Evolutionary conservation across 148 eudicot genomes (phyloP).

Genomic region (Vaccinium myrtillus): DNA sequence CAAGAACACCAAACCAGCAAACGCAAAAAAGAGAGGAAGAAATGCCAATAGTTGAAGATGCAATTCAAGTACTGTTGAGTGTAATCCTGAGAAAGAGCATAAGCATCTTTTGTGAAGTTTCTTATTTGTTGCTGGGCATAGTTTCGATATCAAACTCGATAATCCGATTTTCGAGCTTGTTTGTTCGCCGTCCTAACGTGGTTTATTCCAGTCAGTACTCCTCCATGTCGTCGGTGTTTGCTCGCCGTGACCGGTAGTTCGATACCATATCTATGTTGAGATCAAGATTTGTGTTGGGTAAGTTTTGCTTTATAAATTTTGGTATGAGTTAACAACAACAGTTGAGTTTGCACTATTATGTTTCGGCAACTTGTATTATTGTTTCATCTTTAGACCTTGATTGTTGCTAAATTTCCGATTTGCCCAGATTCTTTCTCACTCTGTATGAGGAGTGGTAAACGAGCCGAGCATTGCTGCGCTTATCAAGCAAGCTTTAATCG

Average conservation of each 20-base stretch:
- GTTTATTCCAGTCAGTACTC: conserved; percentile 15
- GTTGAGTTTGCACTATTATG: background rate
- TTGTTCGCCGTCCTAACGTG: background rate
- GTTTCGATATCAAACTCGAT: conserved; percentile 5
- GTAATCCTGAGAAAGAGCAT: conserved; percentile 16
- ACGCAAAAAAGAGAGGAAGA: background rate
- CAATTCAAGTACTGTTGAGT: background rate
- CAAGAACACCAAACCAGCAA: background rate
- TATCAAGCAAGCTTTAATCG: background rate
- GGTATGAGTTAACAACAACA: background rate
- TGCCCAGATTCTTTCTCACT: background rate
- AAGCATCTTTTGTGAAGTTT: conserved; percentile 3
- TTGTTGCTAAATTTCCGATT: background rate
- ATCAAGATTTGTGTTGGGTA: background rate
- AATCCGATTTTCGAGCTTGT: conserved; percentile 11
- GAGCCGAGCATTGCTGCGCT: background rate
- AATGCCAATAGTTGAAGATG: conserved; percentile 11
- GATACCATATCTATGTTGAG: background rate
- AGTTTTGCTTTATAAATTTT: background rate
- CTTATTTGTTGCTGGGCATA: conserved; percentile 10
- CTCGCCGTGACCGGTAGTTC: conserved; percentile 7
- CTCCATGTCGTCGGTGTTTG: background rate
- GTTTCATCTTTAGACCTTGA: background rate
- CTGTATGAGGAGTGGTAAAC: background rate
- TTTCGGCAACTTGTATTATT: background rate